Conservation (phyloP, 2,329 filamentous ascomycete genomes). For the Phyllosticta citriasiana region DNA sequence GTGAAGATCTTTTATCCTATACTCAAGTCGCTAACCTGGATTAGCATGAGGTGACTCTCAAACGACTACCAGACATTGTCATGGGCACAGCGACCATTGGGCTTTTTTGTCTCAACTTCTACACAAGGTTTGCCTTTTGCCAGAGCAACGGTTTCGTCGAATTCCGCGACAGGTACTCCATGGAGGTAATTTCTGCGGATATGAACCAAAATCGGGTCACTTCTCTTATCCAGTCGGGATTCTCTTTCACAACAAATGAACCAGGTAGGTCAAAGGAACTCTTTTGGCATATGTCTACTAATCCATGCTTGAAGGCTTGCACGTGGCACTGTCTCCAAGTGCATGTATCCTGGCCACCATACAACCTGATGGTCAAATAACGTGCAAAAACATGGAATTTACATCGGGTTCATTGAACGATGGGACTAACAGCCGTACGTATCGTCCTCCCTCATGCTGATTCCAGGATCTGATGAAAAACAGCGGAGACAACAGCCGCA, state of each 20-base stretch:
- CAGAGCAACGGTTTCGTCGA: slow-evolving; percentile 75
- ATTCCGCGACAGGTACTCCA: slow-evolving; percentile 65
- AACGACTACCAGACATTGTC: slow-evolving; percentile 55
- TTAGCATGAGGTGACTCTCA: slow-evolving; percentile 30
- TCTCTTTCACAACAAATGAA: slow-evolving; percentile 56
- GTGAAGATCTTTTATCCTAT: slow-evolving; percentile 1
- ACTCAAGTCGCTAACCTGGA: slow-evolving; percentile 10
- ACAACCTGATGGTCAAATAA: slow-evolving; percentile 33
- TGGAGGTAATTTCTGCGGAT: slow-evolving; percentile 57
- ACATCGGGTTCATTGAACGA: slow-evolving; percentile 19
- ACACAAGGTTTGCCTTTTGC: slow-evolving; percentile 60
- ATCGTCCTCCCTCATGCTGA: too few species aligned
- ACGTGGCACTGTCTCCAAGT: slow-evolving; percentile 39
- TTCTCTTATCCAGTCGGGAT: slow-evolving; percentile 67
- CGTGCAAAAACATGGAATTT: slow-evolving; percentile 33
- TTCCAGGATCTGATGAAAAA: background rate
- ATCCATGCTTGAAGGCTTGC: slow-evolving; percentile 17
- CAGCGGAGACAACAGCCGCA: slow-evolving; percentile 20
- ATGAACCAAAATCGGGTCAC: slow-evolving; percentile 55
- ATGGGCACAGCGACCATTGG: slow-evolving; percentile 62
- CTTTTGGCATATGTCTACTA: background rate
- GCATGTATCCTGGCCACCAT: slow-evolving; percentile 36
- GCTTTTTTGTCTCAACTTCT: slow-evolving; percentile 57
- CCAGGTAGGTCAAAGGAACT: slow-evolving; percentile 43
- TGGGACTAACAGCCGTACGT: slow-evolving; percentile 12